These are phyloP conservation scores for Secale cereale DNA, from an alignment of 176 grass and related monocot genomes.

Conservation along the genomic window DNA sequence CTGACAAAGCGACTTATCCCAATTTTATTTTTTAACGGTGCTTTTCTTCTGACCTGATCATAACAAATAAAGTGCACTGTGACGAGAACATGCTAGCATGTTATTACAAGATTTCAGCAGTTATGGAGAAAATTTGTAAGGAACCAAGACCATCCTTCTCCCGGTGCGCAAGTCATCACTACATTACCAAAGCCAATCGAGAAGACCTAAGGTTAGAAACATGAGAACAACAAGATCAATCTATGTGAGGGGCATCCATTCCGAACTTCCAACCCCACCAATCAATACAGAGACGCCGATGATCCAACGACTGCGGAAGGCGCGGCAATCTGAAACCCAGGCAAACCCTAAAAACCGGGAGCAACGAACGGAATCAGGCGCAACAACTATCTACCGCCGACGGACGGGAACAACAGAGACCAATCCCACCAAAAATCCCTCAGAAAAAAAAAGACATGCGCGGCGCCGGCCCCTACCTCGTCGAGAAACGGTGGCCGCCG, in stretches of 20 bases:
- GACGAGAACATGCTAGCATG: neutral
- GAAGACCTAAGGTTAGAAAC: neutral
- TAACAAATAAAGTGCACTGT: neutral
- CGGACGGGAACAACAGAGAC: neutral
- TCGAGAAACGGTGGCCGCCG: neutral
- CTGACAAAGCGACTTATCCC: neutral
- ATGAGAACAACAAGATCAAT: neutral
- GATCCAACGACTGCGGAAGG: neutral
- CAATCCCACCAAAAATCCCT: neutral
- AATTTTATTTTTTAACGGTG: neutral
- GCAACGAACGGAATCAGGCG: neutral
- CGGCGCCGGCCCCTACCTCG: slow-evolving; percentile 12
- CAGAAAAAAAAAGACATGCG: neutral
- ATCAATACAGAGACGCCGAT: neutral
- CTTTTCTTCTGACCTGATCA: neutral
- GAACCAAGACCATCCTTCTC: neutral
- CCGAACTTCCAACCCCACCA: neutral
- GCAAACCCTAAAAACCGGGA: neutral
- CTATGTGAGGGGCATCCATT: neutral
- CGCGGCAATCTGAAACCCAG: neutral
- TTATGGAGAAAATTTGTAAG: neutral
- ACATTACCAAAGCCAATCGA: neutral
- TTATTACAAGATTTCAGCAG: neutral
- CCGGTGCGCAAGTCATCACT: neutral
- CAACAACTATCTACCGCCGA: neutral